Evolutionary conservation across 2,329 filamentous ascomycete species (phyloP).

Genomic region (Parascedosporium putredinis): DNA sequence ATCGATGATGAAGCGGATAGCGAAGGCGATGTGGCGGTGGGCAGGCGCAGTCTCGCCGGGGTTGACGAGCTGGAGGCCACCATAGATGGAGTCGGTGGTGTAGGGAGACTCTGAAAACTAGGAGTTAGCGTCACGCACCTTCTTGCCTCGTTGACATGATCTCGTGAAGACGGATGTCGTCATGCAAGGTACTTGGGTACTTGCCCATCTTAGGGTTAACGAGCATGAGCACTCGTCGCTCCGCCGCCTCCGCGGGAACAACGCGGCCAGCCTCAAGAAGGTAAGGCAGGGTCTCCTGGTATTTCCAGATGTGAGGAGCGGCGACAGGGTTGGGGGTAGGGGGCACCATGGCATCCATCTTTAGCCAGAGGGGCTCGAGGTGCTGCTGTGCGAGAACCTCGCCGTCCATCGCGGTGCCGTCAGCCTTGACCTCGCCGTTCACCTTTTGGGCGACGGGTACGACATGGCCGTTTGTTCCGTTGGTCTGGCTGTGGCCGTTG

Average conservation of each 20-base stretch:
- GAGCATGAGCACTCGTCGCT: constrained; percentile 31
- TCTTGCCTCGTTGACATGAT: no score
- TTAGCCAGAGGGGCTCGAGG: constrained; percentile 34
- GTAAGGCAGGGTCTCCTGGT: constrained; percentile 23
- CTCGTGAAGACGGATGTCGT: no score
- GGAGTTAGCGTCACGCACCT: neutral
- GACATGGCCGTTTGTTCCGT: neutral
- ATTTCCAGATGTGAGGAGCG: constrained; percentile 29
- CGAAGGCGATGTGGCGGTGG: constrained; percentile 45
- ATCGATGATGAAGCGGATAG: constrained; percentile 47
- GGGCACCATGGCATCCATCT: constrained; percentile 36
- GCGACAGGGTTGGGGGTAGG: constrained; percentile 32
- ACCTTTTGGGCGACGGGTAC: neutral
- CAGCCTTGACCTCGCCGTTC: constrained; percentile 9
- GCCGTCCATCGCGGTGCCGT: constrained; percentile 17
- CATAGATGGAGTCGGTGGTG: constrained; percentile 48
- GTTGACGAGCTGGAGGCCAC: constrained; percentile 45
- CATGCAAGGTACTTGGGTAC: no score
- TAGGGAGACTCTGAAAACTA: constrained; percentile 34
- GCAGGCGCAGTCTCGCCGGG: constrained; percentile 44
- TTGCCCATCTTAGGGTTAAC: constrained; percentile 25
- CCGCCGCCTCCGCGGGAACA: constrained; percentile 28
- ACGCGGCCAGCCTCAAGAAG: constrained; percentile 23
- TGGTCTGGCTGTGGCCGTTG: neutral
- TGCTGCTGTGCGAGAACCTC: constrained; percentile 21